These are phyloP conservation scores for Podospora pseudopauciseta DNA, from an alignment of 495 filamentous ascomycete genomes.

Conservation along the genomic window DNA sequence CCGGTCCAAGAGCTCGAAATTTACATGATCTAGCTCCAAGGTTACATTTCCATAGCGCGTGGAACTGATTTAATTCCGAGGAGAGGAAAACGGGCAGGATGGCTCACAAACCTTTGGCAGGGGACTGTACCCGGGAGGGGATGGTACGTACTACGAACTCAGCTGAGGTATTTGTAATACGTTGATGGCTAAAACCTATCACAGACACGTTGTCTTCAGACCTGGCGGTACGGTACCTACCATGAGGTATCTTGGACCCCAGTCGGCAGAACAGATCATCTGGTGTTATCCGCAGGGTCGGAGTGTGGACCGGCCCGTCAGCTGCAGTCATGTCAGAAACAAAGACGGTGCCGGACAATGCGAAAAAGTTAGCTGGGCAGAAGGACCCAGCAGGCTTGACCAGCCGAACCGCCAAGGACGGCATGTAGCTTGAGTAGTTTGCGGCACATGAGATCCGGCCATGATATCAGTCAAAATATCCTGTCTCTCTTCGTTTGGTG, in stretches of 20 bases:
- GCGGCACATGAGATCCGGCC: not conserved
- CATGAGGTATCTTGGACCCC: not conserved
- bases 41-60: no score
- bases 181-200: no score
- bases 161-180: not conserved
- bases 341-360: slow-evolving; percentile 21
- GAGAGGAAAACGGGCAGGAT: not conserved
- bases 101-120: not conserved
- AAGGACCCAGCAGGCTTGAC: slow-evolving; percentile 8
- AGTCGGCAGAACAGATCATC: not conserved
- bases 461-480: not conserved
- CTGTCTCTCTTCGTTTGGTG: no score
- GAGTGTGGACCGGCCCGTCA: slow-evolving; percentile 24
- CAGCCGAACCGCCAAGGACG: not conserved
- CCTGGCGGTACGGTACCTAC: not conserved
- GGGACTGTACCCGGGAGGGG: not conserved
- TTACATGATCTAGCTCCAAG: no score
- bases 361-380: slow-evolving; percentile 22
- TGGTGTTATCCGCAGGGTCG: slow-evolving; percentile 12
- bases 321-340: slow-evolving; percentile 19
- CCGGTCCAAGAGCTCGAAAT: not conserved
- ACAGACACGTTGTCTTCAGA: not conserved
- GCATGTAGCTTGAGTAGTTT: not conserved
- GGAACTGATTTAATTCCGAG: not conserved
- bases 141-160: not conserved